These are phyloP conservation scores for Neurospora sp. DNA, from an alignment of 495 filamentous ascomycete species.

Conservation along the genomic window DNA sequence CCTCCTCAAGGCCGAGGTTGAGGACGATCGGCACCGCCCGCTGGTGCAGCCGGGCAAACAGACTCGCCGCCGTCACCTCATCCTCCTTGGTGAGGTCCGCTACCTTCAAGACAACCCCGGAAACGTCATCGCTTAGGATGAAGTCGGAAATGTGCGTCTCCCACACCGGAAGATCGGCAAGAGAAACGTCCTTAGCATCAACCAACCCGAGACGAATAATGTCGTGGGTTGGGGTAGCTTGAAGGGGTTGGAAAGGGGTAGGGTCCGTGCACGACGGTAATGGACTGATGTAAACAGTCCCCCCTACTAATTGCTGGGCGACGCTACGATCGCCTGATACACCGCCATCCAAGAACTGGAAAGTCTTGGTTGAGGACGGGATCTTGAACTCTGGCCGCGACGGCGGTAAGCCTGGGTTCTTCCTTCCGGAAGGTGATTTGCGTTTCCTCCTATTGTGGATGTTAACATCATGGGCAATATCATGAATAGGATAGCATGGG, in stretches of 20 bases:
- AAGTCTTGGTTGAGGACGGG: not conserved
- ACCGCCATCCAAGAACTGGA: not conserved
- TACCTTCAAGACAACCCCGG: not conserved
- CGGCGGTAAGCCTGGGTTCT: not conserved
- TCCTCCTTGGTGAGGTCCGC: not conserved
- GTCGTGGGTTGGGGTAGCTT: not conserved
- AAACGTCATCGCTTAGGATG: not conserved
- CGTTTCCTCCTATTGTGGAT: not conserved
- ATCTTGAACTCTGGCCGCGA: not conserved
- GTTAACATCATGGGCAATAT: not conserved
- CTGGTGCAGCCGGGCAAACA: conserved; percentile 4
- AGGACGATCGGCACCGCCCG: conserved; percentile 7
- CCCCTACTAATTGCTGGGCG: not conserved
- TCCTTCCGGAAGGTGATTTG: not conserved
- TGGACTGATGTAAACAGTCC: not conserved
- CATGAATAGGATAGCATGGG: not conserved
- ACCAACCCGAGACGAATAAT: not conserved
- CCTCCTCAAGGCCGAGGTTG: conserved; percentile 4
- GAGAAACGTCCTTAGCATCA: not conserved
- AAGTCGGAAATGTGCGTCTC: not conserved
- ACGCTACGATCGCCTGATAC: not conserved
- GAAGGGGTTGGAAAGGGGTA: not conserved
- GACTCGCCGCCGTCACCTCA: not conserved
- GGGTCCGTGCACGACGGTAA: not conserved
- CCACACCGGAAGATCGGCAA: not conserved